Evolutionary conservation across 306 rosid genomes (phyloP), one percentile per base, ranked within the genome.

Genomic region (Canavalia ensiformis): DNA sequence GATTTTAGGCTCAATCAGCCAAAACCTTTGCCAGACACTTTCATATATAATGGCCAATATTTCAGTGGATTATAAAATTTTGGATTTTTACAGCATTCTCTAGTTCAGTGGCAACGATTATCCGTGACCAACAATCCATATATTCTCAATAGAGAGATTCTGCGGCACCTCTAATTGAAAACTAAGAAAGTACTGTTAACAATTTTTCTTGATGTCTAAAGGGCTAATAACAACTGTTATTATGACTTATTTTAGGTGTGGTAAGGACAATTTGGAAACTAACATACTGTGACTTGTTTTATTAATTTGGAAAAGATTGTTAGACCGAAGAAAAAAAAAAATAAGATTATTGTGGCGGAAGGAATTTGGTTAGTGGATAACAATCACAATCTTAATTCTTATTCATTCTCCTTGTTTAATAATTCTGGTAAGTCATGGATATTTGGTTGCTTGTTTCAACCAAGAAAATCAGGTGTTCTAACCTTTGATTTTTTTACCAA

Each of bases 1-100:
- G 44, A 50, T 60, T 18, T 31, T n/a, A 9, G 78, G 11, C 63
- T 83, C 62, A 31, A 42, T 39, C 52, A 10, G 60, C 86, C 74
- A 69, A 6, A 46, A 67, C 1, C 57, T 46, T 4, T 46, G 71
- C 51, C 35, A 4, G 30, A 39, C 9, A 59, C 55, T 56, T 45
- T 56, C 35, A 47, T 66, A 11, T 56, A 49, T 7, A 44, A 9
- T 33, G 62, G 30, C 13, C 34, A 37, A 39, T 3, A 29, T 49
- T 82, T 65, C 71, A 67, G 9, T 67, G 46, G 67, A 37, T 58
- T 47, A 6, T n/a, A 8, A 9, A 30, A 50, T 33, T 34, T 58
- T 57, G 68, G 11, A 34, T 64, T 54, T 33, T 1, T 34, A 18
- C 25, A 49, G 29, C 41, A 28, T 63, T 42, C 12, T 63, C n/a